Conservation (phyloP, 257 asterid genomes). For the Solanum megistacrolobum region DNA sequence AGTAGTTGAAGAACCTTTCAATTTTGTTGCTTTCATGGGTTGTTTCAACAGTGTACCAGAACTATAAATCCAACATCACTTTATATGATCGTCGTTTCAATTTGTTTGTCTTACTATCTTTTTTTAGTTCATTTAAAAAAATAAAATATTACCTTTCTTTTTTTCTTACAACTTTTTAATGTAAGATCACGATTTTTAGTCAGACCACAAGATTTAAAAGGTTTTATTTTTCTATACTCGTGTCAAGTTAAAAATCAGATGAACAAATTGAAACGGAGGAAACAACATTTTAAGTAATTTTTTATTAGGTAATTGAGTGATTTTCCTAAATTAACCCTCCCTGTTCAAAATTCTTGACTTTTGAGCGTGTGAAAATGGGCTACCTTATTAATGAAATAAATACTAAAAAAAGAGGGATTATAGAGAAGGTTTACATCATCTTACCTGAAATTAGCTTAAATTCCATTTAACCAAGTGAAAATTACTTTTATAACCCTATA, state of each 20-base stretch:
- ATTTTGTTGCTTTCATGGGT: neutral
- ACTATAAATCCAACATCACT: neutral
- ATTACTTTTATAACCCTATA: constrained; percentile 17
- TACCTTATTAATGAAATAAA: constrained; percentile 4
- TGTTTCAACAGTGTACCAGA: constrained; percentile 6
- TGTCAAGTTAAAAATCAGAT: neutral
- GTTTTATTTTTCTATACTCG: neutral
- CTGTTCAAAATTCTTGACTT: neutral
- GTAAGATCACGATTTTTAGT: too few relatives aligned
- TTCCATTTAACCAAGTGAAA: constrained; percentile 24
- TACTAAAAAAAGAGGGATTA: neutral
- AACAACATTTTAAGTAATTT: neutral
- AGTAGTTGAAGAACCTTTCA: neutral
- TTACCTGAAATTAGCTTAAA: constrained; percentile 37
- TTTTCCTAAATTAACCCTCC: neutral
- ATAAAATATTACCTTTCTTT: too few relatives aligned
- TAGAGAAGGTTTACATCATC: constrained; percentile 16
- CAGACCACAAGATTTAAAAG: neutral
- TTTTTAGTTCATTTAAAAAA: too few relatives aligned
- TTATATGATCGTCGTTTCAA: too few relatives aligned
- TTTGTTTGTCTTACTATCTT: neutral
- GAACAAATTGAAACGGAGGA: neutral
- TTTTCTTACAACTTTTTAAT: neutral
- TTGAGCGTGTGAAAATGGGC: constrained; percentile 17
- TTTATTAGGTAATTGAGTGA: neutral